phyloP scores from a whole-genome alignment of 768 basidiomycete genomes.

The Gymnopilus dilepis region DNA sequence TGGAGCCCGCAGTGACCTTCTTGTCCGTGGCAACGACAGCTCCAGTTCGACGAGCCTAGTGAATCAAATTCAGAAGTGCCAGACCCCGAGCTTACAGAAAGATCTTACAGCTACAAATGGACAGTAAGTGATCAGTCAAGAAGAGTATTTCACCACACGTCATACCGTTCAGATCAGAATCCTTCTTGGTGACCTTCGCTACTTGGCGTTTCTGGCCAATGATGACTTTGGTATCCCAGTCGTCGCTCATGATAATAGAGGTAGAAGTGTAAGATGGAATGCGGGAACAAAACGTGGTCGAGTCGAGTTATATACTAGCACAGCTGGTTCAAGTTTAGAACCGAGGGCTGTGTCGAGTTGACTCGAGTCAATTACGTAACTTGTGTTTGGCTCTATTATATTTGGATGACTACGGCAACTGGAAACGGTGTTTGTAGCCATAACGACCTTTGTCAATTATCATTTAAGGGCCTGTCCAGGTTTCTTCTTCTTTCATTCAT shows the following conservation, averaged over 20 bases:
- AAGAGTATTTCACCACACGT: slow-evolving; percentile 16
- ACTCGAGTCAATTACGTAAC: slow-evolving; percentile 8
- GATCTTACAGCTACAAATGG: slow-evolving; percentile 57
- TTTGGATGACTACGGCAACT: background rate
- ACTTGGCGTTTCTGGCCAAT: slow-evolving; percentile 72
- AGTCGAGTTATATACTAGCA: slow-evolving; percentile 7
- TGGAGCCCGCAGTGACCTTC: slow-evolving; percentile 68
- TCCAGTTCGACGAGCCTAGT: slow-evolving; percentile 75
- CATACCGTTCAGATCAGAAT: slow-evolving; percentile 60
- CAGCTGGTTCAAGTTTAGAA: slow-evolving; percentile 13
- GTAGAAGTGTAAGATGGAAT: slow-evolving; percentile 22
- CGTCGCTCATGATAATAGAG: slow-evolving; percentile 52
- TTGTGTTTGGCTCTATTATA: slow-evolving; percentile 1
- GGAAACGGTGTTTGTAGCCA: slow-evolving; percentile 18
- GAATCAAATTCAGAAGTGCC: slow-evolving; percentile 8
- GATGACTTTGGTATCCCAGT: slow-evolving; percentile 76
- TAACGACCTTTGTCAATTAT: slow-evolving; percentile 16
- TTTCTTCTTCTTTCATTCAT: slow-evolving; percentile 16
- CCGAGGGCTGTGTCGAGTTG: slow-evolving; percentile 16
- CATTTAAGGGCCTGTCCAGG: slow-evolving; percentile 3
- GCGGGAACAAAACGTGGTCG: slow-evolving; percentile 12
- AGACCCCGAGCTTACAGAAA: background rate
- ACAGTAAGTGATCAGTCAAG: slow-evolving; percentile 4
- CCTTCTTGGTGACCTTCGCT: slow-evolving; percentile 67
- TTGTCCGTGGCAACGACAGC: slow-evolving; percentile 85